These are phyloP conservation scores for Hydnum rufescens DNA, from an alignment of 768 basidiomycete genomes.

Conservation along the genomic window DNA sequence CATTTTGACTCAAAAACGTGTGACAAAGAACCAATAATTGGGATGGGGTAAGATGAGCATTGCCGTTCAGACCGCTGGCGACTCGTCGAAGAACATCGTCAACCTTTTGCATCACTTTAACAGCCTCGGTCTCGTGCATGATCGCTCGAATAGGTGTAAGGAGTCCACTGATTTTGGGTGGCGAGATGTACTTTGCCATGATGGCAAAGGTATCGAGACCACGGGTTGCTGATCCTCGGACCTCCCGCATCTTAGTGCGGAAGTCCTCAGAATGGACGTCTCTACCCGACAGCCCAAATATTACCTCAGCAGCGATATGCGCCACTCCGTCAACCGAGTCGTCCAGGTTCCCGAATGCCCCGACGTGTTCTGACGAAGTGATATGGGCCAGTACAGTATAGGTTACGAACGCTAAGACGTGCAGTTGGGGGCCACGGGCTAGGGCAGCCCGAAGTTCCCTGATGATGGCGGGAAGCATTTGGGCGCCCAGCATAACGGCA, in stretches of 20 bases:
- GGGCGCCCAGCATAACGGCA: conserved; percentile 45
- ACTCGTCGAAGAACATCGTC: conserved; percentile 80
- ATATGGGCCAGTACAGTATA: conserved; percentile 72
- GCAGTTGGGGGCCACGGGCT: conserved; percentile 79
- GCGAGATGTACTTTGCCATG: conserved; percentile 58
- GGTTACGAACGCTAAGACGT: conserved; percentile 68
- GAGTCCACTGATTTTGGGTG: conserved; percentile 51
- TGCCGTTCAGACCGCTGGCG: conserved; percentile 67
- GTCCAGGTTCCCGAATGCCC: conserved; percentile 45
- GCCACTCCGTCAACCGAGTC: conserved; percentile 60
- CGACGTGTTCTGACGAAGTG: conserved; percentile 37
- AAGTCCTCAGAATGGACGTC: conserved; percentile 78
- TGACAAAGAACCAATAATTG: conserved; percentile 71
- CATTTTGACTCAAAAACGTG: conserved; percentile 78
- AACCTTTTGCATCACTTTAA: conserved; percentile 60
- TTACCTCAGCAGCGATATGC: conserved; percentile 66
- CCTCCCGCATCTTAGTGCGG: conserved; percentile 89
- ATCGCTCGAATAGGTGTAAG: conserved; percentile 63
- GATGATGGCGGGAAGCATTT: conserved; percentile 51
- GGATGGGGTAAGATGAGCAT: conserved; percentile 42
- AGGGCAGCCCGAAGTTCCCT: conserved; percentile 73
- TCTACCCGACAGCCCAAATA: conserved; percentile 86
- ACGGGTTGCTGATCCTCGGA: conserved; percentile 58
- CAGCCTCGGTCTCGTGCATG: conserved; percentile 66
- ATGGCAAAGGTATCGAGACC: conserved; percentile 75